Evolutionary conservation across 2,329 filamentous ascomycete genomes (phyloP).

Genomic region (Chalaropsis thielavioides): DNA sequence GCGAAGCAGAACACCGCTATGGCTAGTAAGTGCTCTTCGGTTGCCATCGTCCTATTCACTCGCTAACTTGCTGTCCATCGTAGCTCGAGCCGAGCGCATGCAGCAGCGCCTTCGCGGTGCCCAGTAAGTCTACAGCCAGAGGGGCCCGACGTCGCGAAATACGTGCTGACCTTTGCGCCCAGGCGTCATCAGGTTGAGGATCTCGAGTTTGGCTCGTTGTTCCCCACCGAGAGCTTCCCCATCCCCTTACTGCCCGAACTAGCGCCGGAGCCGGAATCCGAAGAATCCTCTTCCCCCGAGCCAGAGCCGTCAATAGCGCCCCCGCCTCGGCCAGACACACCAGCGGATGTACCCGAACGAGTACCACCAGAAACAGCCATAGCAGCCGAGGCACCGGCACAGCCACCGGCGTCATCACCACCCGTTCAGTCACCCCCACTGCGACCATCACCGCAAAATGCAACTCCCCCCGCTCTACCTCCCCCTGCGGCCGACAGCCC

Average conservation of each 20-base stretch:
- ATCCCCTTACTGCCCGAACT: not conserved
- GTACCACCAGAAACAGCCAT: not conserved
- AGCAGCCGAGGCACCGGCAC: not conserved
- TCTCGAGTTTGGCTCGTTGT: slow-evolving; percentile 34
- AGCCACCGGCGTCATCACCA: not conserved
- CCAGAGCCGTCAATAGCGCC: not conserved
- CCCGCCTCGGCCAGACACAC: not conserved
- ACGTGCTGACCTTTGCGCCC: slow-evolving; percentile 15
- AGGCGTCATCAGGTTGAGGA: slow-evolving; percentile 45
- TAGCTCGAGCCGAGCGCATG: slow-evolving; percentile 46
- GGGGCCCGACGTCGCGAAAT: slow-evolving; percentile 4
- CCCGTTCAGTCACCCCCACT: not conserved
- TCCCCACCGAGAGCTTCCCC: slow-evolving; percentile 12
- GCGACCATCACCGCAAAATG: not conserved
- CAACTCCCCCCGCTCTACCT: not conserved
- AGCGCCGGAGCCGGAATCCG: not conserved
- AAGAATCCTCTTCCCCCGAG: slow-evolving; percentile 3
- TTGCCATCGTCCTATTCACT: not conserved
- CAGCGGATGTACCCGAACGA: not conserved
- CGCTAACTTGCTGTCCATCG: not conserved
- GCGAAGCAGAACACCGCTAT: slow-evolving; percentile 6
- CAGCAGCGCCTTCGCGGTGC: slow-evolving; percentile 51
- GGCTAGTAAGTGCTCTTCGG: slow-evolving; percentile 12
- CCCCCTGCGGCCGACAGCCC: slow-evolving; percentile 1
- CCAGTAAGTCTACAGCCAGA: slow-evolving; percentile 32